Conservation (phyloP, 2,329 filamentous ascomycete genomes). For the Chrysoporthe cubensis region DNA sequence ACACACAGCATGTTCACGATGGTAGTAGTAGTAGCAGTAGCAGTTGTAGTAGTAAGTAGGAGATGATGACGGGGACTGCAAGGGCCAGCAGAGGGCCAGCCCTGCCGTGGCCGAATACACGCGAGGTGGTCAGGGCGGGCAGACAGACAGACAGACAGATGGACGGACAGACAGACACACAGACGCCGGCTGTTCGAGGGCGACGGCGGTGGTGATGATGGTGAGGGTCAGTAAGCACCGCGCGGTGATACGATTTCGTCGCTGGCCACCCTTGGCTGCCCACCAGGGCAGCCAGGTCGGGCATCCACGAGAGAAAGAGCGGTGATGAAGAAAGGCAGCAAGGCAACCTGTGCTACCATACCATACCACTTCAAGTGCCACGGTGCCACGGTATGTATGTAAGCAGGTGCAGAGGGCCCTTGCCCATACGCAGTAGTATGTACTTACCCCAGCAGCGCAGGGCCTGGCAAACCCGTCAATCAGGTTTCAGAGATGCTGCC, state of each 20-base stretch:
- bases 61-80: too few species aligned
- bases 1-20: neutral
- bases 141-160: neutral
- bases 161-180: neutral
- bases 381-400: neutral
- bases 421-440: slow-evolving; percentile 17
- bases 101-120: neutral
- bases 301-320: neutral
- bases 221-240: neutral
- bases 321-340: neutral
- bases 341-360: neutral
- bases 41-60: too few species aligned
- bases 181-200: neutral
- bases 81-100: neutral
- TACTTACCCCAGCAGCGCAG: neutral
- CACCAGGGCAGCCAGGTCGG: neutral
- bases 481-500: slow-evolving; percentile 23
- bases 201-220: slow-evolving; percentile 4
- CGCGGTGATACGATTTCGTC: too few species aligned
- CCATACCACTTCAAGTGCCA: neutral
- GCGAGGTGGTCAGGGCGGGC: neutral
- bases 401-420: neutral
- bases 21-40: too few species aligned
- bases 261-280: neutral
- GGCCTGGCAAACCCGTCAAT: slow-evolving; percentile 20